Percentiles rank a stretch among this genome's conserved stretches.
phyloP scores from a whole-genome alignment of 1,284 basidiomycete genomes.

The Malassezia japonica region DNA sequence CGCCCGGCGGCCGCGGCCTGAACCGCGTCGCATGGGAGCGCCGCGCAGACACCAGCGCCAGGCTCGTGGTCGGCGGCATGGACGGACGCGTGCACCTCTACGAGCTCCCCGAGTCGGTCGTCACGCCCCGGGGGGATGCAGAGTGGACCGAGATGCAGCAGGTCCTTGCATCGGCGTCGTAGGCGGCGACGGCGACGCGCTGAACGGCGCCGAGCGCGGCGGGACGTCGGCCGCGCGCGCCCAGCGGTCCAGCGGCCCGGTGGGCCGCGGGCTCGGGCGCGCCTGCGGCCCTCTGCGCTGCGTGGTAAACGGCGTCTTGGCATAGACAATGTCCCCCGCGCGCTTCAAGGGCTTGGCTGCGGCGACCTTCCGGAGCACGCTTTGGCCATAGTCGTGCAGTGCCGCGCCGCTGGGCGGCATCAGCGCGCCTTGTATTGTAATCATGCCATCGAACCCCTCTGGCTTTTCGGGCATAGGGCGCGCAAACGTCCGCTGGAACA shows the following conservation, averaged over 20 bases:
- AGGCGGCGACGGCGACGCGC: too few relatives aligned
- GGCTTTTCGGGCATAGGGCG: constrained; percentile 1
- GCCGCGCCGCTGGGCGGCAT: background rate
- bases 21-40: constrained; percentile 90
- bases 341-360: constrained; percentile 2
- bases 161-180: constrained; percentile 14
- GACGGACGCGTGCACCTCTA: constrained; percentile 89
- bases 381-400: background rate
- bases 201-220: background rate
- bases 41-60: constrained; percentile 54
- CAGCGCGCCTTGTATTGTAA: background rate
- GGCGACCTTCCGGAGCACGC: background rate
- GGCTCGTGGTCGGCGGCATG: constrained; percentile 69
- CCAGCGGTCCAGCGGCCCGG: background rate
- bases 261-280: too few relatives aligned
- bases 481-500: constrained; percentile 6
- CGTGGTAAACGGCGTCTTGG: background rate
- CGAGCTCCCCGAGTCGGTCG: constrained; percentile 48
- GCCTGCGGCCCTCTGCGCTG: too few relatives aligned
- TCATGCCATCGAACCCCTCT: constrained; percentile 14
- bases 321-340: constrained; percentile 10
- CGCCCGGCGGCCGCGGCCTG: constrained; percentile 60
- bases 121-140: constrained; percentile 21
- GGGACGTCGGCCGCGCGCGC: background rate
- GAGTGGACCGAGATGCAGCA: constrained; percentile 27